phyloP scores from a whole-genome alignment of 192 early-diverging fungal genomes.

The Pilobolus umbonatus region DNA sequence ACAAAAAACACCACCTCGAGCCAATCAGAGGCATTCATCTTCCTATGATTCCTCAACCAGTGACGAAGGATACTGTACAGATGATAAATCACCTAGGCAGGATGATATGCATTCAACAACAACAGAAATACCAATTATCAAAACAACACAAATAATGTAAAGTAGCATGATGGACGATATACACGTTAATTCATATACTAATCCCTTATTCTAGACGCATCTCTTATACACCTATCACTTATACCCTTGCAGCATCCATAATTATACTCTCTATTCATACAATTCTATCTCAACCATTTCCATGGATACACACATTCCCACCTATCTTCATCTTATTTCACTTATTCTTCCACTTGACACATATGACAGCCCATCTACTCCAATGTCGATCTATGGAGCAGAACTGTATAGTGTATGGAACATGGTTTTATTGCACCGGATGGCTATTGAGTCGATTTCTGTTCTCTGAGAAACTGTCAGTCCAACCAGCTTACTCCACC shows the following conservation, averaged over 20 bases:
- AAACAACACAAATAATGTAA: slow-evolving; percentile 32
- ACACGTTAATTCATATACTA: neutral
- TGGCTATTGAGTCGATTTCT: slow-evolving; percentile 45
- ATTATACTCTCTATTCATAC: slow-evolving; percentile 21
- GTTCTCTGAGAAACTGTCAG: slow-evolving; percentile 38
- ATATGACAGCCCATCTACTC: slow-evolving; percentile 39
- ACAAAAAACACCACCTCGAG: neutral
- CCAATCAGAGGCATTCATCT: neutral
- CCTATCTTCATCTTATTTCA: slow-evolving; percentile 27
- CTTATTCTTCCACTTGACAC: slow-evolving; percentile 40
- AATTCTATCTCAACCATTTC: slow-evolving; percentile 14
- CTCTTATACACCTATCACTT: slow-evolving; percentile 35
- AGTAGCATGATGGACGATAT: neutral
- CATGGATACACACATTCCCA: slow-evolving; percentile 32
- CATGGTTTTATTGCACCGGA: slow-evolving; percentile 53
- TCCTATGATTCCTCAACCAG: slow-evolving; percentile 8
- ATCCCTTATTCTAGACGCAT: slow-evolving; percentile 32
- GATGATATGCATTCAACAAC: slow-evolving; percentile 13
- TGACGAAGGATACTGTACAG: slow-evolving; percentile 29
- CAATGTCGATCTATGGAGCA: slow-evolving; percentile 40
- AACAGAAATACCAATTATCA: slow-evolving; percentile 31
- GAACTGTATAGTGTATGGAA: slow-evolving; percentile 50
- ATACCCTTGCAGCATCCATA: slow-evolving; percentile 26
- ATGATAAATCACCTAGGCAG: slow-evolving; percentile 12
- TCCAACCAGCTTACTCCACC: slow-evolving; percentile 39